Conservation (phyloP, 176 grass and related monocot genomes). For the Avena eriantha region DNA sequence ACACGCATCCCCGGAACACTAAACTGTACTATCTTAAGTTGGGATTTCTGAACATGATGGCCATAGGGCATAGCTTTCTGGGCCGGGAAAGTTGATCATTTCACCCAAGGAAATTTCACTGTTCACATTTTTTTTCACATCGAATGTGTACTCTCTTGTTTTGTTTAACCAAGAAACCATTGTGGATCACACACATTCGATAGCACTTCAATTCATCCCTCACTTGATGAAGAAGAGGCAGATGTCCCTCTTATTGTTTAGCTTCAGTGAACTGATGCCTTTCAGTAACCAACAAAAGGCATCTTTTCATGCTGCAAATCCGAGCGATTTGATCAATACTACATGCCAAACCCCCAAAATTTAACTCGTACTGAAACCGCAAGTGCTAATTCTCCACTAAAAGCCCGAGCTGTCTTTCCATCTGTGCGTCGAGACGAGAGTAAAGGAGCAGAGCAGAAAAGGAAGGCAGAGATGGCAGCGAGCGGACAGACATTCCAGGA, state of each 20-base stretch:
- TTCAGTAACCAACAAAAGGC: background rate
- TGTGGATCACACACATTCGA: background rate
- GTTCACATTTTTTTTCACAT: background rate
- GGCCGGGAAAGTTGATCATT: background rate
- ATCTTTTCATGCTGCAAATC: conserved; percentile 11
- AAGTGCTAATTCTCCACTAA: background rate
- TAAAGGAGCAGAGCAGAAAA: background rate
- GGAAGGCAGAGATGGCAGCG: background rate
- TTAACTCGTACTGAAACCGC: background rate
- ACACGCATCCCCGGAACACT: background rate
- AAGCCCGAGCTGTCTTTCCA: background rate
- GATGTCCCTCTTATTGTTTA: background rate
- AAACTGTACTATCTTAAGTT: conserved; percentile 20
- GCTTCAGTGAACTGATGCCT: background rate
- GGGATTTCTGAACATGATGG: background rate
- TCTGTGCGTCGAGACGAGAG: background rate
- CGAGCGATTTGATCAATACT: background rate
- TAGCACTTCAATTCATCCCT: background rate
- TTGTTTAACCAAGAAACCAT: background rate
- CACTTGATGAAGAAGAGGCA: background rate
- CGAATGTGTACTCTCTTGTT: background rate
- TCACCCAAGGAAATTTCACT: conserved; percentile 1
- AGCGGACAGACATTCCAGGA: conserved; percentile 7
- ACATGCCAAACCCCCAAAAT: background rate
- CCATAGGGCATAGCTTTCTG: conserved; percentile 10